A percentile compares a stretch with the other conserved stretches of the same genome.
Evolutionary conservation across 306 rosid genomes (phyloP).

Genomic region (Cajanus cajan): DNA sequence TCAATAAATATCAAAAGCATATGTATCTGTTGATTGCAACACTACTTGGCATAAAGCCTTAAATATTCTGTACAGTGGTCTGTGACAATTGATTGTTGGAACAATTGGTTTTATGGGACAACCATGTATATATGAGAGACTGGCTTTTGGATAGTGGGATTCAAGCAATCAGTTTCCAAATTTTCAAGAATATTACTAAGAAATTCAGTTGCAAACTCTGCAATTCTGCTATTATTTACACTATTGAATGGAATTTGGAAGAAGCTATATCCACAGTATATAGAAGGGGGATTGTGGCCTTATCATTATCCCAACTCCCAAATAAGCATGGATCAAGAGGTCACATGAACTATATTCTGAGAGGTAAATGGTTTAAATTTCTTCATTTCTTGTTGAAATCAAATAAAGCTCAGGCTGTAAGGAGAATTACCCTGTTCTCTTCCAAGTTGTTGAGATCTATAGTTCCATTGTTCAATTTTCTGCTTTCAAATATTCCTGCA

Average conservation of each 20-base stretch:
- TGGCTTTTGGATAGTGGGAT: neutral
- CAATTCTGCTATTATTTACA: neutral
- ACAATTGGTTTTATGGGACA: neutral
- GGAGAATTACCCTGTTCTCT: neutral
- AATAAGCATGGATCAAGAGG: neutral
- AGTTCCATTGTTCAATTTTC: neutral
- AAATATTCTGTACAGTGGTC: neutral
- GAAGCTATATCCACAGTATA: neutral
- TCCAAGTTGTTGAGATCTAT: neutral
- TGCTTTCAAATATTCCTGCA: too few species aligned
- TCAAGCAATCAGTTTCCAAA: neutral
- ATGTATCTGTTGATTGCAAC: conserved; percentile 1
- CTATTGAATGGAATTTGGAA: neutral
- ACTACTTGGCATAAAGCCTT: neutral
- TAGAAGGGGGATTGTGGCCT: neutral
- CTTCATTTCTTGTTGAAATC: neutral
- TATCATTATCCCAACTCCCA: neutral
- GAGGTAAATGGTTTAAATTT: neutral
- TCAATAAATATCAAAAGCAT: neutral
- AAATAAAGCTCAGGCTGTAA: neutral
- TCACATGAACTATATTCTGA: neutral
- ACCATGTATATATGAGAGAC: neutral
- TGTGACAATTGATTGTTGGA: neutral
- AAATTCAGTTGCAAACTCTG: neutral
- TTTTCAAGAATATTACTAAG: neutral